Evolutionary conservation across 805 yeast species (phyloP).

Genomic region (Cyberlindnera xishuangbannaensis): DNA sequence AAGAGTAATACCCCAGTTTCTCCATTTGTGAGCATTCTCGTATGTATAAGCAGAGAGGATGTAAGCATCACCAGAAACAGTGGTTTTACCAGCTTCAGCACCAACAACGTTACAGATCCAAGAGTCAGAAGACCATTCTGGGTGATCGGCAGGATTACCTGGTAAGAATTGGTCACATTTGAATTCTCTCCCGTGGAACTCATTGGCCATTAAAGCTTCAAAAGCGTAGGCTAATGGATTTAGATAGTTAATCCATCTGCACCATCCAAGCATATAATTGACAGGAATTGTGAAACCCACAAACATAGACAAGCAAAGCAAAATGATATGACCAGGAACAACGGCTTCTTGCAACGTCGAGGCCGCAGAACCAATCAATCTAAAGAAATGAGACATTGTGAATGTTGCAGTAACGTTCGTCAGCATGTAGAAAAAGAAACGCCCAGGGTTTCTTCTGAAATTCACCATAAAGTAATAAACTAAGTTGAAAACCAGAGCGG

Average conservation of each 20-base stretch:
- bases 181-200: constrained; percentile 42
- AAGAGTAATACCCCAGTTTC: constrained; percentile 56
- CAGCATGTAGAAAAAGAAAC: constrained; percentile 48
- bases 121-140: constrained; percentile 24
- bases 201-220: constrained; percentile 54
- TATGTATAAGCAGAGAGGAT: constrained; percentile 39
- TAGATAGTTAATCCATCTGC: constrained; percentile 57
- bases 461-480: constrained; percentile 48
- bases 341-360: constrained; percentile 46
- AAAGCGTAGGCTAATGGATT: constrained; percentile 55
- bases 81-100: constrained; percentile 42
- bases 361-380: constrained; percentile 46
- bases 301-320: constrained; percentile 43
- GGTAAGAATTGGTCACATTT: constrained; percentile 47
- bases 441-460: constrained; percentile 46
- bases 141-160: constrained; percentile 23
- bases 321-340: constrained; percentile 50
- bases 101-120: constrained; percentile 54
- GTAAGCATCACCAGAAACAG: constrained; percentile 50
- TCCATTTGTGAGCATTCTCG: constrained; percentile 47
- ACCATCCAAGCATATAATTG: constrained; percentile 55
- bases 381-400: constrained; percentile 53
- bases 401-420: constrained; percentile 38
- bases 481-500: constrained; percentile 42
- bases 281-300: constrained; percentile 57